These are phyloP conservation scores for Syzygium jambos DNA, from an alignment of 345 rosid genomes.

Conservation along the genomic window DNA sequence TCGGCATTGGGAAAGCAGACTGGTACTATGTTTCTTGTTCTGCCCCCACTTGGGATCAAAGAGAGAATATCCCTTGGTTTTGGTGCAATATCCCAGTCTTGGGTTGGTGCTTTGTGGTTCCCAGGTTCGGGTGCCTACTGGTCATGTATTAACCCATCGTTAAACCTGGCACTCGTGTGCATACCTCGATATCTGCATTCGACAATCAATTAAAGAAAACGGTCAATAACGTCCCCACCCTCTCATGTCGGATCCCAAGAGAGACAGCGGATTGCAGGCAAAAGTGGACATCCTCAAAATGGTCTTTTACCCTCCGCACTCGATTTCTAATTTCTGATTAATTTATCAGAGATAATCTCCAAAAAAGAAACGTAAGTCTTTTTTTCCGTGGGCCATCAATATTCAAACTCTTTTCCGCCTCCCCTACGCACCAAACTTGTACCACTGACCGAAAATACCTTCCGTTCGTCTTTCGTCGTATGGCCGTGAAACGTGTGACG, in stretches of 20 bases:
- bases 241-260: background rate
- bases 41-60: background rate
- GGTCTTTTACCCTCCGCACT: background rate
- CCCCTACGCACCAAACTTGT: no score
- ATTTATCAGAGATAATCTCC: background rate
- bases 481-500: slow-evolving; percentile 21
- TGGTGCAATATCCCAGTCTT: background rate
- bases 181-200: no score
- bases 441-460: no score
- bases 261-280: background rate
- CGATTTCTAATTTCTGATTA: no score
- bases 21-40: background rate
- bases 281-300: background rate
- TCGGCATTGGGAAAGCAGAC: background rate
- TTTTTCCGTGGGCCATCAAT: background rate
- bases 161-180: no score
- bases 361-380: background rate
- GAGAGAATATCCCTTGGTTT: background rate
- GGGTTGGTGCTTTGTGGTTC: background rate
- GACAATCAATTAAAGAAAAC: no score
- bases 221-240: background rate
- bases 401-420: background rate
- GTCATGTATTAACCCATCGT: no score
- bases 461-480: background rate
- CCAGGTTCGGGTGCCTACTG: no score